Evolutionary conservation across 176 grass and related monocot genomes (phyloP).

Genomic region (Thalia dealbata): DNA sequence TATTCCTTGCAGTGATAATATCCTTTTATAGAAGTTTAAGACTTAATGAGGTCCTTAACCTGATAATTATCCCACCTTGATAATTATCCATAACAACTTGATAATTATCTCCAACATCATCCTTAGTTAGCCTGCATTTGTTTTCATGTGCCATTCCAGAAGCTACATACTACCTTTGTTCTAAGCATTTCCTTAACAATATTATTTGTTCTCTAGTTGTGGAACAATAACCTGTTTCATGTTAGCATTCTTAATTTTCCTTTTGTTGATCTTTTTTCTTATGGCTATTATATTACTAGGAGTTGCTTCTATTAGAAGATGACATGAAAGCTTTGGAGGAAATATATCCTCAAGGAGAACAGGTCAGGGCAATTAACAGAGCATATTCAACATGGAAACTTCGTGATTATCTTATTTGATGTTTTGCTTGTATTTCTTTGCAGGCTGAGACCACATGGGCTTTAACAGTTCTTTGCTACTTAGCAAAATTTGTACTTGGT

Average conservation of each 20-base stretch:
- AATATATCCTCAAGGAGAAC: slow-evolving; percentile 99
- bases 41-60: too few relatives aligned
- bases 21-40: too few relatives aligned
- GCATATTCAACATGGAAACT: background rate
- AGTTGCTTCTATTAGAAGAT: slow-evolving; percentile 83
- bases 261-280: background rate
- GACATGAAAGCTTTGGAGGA: slow-evolving; percentile 92
- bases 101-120: too few relatives aligned
- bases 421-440: slow-evolving; percentile 19
- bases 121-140: background rate
- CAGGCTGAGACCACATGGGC: slow-evolving; percentile 92
- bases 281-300: slow-evolving; percentile 35
- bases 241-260: background rate
- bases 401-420: background rate
- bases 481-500: slow-evolving; percentile 70
- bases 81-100: too few relatives aligned
- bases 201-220: too few relatives aligned
- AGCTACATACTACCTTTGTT: background rate
- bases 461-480: slow-evolving; percentile 78
- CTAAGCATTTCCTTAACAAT: background rate
- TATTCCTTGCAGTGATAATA: too few relatives aligned
- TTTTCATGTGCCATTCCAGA: background rate
- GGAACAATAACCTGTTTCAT: too few relatives aligned
- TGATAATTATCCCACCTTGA: too few relatives aligned
- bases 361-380: slow-evolving; percentile 25